Evolutionary conservation across 164 flowering plant genomes (phyloP).

Genomic region (grape (Vitis vinifera)): ASM3070453v1 NC_081814.1:13899001-13899500

Average conservation of each 20-base stretch:
- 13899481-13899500: no score
- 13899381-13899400: background rate
- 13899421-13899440: background rate
- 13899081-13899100: no score
- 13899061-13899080: no score
- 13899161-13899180: slow-evolving; percentile 40
- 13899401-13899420: background rate
- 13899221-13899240: slow-evolving; percentile 61
- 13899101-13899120: background rate
- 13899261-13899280: slow-evolving; percentile 57
- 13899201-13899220: slow-evolving; percentile 35
- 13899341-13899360: background rate
- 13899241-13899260: slow-evolving; percentile 48
- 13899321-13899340: slow-evolving; percentile 25
- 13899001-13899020: no score
- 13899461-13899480: background rate
- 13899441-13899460: background rate
- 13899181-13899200: slow-evolving; percentile 42
- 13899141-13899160: slow-evolving; percentile 85
- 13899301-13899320: slow-evolving; percentile 90
- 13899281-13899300: slow-evolving; percentile 63
- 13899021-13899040: no score
- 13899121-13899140: slow-evolving; percentile 39
- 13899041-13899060: no score
- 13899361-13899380: no score